These are phyloP conservation scores for Plasmodium adleri DNA, from an alignment of 169 alveolate species.

Conservation along the genomic window DNA sequence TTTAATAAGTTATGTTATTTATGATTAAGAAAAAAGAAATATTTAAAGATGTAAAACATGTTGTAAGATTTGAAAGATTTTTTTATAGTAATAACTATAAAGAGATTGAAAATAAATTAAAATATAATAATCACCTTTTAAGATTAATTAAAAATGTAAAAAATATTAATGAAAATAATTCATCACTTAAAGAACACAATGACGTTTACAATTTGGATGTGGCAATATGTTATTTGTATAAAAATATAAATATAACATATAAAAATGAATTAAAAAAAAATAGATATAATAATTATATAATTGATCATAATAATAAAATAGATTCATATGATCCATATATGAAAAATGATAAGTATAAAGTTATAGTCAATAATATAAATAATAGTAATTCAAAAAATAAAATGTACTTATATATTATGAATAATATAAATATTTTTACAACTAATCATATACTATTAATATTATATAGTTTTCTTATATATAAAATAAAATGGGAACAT, in stretches of 20 bases:
- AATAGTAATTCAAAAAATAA: background rate
- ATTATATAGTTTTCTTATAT: slow-evolving; percentile 32
- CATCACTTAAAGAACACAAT: background rate
- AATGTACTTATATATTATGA: slow-evolving; percentile 28
- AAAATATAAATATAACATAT: slow-evolving; percentile 31
- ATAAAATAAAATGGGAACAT: slow-evolving; percentile 23
- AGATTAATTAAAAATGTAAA: slow-evolving; percentile 44
- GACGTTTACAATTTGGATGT: slow-evolving; percentile 6
- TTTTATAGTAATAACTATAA: slow-evolving; percentile 10
- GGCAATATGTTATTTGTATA: slow-evolving; percentile 39
- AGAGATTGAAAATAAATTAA: slow-evolving; percentile 40
- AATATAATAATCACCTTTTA: slow-evolving; percentile 22
- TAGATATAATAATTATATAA: background rate
- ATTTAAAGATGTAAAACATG: slow-evolving; percentile 3
- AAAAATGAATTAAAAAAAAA: background rate
- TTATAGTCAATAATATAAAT: slow-evolving; percentile 13
- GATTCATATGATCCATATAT: background rate
- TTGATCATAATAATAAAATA: background rate
- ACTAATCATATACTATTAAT: slow-evolving; percentile 27
- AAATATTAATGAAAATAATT: background rate
- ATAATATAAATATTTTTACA: slow-evolving; percentile 17
- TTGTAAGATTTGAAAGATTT: slow-evolving; percentile 5
- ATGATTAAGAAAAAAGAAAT: background rate
- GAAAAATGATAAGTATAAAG: background rate
- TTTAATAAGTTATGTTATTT: background rate